phyloP scores from a whole-genome alignment of 805 yeast genomes.

The Candida alai region DNA sequence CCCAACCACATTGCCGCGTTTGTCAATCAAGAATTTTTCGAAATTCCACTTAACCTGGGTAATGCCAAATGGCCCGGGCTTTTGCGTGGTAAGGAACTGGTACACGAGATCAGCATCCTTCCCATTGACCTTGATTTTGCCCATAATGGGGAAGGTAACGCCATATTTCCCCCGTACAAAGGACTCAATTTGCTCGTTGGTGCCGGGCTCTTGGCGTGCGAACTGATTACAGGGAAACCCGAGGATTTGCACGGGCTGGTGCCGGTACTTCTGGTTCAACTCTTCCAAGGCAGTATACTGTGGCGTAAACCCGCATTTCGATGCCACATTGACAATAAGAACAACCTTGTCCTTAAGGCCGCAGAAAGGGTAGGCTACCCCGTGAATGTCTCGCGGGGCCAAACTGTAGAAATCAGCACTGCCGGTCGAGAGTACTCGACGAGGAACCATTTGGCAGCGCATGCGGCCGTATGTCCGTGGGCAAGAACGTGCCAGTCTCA shows the following conservation, averaged over 20 bases:
- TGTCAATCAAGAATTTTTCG: constrained; percentile 40
- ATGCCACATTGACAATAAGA: constrained; percentile 43
- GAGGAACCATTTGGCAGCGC: too few species aligned
- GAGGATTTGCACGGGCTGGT: constrained; percentile 31
- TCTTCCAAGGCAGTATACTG: constrained; percentile 41
- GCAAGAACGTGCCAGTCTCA: too few species aligned
- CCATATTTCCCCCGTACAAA: constrained; percentile 83
- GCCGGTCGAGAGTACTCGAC: too few species aligned
- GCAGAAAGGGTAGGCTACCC: constrained; percentile 33
- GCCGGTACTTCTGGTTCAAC: constrained; percentile 37
- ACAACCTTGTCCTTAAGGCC: constrained; percentile 44
- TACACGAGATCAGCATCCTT: constrained; percentile 74
- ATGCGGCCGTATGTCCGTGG: too few species aligned
- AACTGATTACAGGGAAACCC: constrained; percentile 47
- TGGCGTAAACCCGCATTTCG: constrained; percentile 42
- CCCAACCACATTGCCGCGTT: constrained; percentile 39
- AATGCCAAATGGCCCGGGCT: constrained; percentile 44
- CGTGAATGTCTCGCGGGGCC: constrained; percentile 35
- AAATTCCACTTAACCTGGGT: constrained; percentile 44
- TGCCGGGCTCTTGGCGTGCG: constrained; percentile 40
- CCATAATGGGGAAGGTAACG: constrained; percentile 84
- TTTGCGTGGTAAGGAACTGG: constrained; percentile 62
- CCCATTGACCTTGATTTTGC: constrained; percentile 90
- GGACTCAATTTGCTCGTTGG: constrained; percentile 55
- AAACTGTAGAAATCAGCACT: constrained; percentile 46